A percentile compares a stretch with the other conserved stretches of the same genome.
Evolutionary conservation across 2,329 filamentous ascomycete genomes (phyloP).

Genomic region (Phyllosticta citribraziliensis): DNA sequence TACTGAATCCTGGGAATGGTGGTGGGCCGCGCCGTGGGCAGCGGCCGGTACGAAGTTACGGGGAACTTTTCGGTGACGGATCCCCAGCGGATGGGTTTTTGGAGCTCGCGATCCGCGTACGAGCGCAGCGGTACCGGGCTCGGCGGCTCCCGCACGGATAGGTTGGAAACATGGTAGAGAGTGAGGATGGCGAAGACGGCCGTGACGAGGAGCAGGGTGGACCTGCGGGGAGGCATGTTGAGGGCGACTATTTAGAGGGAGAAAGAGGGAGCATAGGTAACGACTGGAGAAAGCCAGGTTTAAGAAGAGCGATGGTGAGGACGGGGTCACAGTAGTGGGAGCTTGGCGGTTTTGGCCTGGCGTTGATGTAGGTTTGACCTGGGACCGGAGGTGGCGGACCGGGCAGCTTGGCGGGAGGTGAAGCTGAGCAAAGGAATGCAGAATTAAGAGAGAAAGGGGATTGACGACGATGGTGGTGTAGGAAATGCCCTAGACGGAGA

Average conservation of each 20-base stretch:
- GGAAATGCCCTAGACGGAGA: too few species aligned
- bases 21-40: slow-evolving; percentile 22
- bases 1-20: slow-evolving; percentile 29
- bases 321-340: background rate
- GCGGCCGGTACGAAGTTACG: slow-evolving; percentile 20
- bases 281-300: background rate
- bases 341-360: background rate
- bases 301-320: background rate
- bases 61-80: slow-evolving; percentile 22
- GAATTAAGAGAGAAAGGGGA: background rate
- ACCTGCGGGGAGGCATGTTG: slow-evolving; percentile 24
- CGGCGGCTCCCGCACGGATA: slow-evolving; percentile 14
- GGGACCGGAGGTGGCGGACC: background rate
- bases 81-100: slow-evolving; percentile 25
- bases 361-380: background rate
- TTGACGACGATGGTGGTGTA: background rate
- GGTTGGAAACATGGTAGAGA: slow-evolving; percentile 20
- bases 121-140: slow-evolving; percentile 19
- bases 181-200: slow-evolving; percentile 21
- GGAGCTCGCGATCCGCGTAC: slow-evolving; percentile 14
- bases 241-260: too few species aligned
- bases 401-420: background rate
- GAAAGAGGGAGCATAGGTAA: background rate
- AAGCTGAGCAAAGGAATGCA: background rate
- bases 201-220: slow-evolving; percentile 19